Evolutionary conservation across 805 yeast species (phyloP).

Genomic region (Kodamaea nitidulidarum): DNA sequence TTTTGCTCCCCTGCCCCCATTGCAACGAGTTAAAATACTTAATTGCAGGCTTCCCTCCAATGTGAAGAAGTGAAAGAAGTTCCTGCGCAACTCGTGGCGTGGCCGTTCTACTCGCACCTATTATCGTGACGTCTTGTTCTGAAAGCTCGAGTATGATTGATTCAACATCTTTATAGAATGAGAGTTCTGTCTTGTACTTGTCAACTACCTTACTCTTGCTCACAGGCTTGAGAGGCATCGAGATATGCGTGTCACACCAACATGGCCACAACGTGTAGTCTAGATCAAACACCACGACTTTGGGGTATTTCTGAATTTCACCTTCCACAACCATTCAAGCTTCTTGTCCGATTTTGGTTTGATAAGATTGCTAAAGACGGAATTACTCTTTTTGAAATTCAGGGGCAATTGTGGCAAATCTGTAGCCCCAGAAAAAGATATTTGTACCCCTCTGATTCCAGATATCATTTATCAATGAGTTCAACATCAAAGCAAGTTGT

Average conservation of each 20-base stretch:
- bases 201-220: slow-evolving; percentile 43
- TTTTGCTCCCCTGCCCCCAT: slow-evolving; percentile 67
- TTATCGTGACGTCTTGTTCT: slow-evolving; percentile 44
- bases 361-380: slow-evolving; percentile 6
- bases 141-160: slow-evolving; percentile 53
- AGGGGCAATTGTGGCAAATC: slow-evolving; percentile 8
- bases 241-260: slow-evolving; percentile 77
- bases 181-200: slow-evolving; percentile 48
- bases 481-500: slow-evolving; percentile 3
- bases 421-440: not conserved
- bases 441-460: not conserved
- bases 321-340: not conserved
- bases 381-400: slow-evolving; percentile 5
- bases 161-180: slow-evolving; percentile 67
- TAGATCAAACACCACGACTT: slow-evolving; percentile 64
- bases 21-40: slow-evolving; percentile 54
- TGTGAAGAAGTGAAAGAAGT: slow-evolving; percentile 48
- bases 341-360: not conserved
- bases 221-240: slow-evolving; percentile 38
- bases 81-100: slow-evolving; percentile 74
- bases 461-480: not conserved
- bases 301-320: slow-evolving; percentile 18
- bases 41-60: slow-evolving; percentile 52
- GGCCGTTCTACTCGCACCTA: slow-evolving; percentile 77
- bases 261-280: slow-evolving; percentile 81